Base-by-base conservation (phyloP, 2,329 filamentous ascomycete species). In the Pseudogymnoascus sp. region DNA sequence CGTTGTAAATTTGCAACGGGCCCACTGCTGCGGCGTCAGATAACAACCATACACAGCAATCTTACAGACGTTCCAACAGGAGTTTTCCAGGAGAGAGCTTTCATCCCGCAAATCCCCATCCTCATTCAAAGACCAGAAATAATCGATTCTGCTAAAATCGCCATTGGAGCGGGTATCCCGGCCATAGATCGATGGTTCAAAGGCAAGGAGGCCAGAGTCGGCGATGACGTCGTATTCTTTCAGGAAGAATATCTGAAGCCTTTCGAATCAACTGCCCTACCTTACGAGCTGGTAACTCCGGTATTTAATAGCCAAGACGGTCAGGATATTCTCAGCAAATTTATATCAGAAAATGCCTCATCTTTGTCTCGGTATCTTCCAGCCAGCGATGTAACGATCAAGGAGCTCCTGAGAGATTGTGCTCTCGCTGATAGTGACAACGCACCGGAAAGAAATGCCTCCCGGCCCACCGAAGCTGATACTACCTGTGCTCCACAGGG, bases 141-240 rank as follows among this genome's bases (percentile, higher is more conserved):
- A 16, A 11, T 25, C 3, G 36, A 28, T 16, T 14, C 16, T 28
- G 14, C 28, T 5, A 7, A 62, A n/a, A 4, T 42, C 52, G 71
- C 73, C 33, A 69, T 71, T 5, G 69, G 71, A 2, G 81, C 81
- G 58, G 65, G 66, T 25, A 69, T 87, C 0, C 83, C 84, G 0
- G 85, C 85, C 1, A 73, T 79, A 19, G 69, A 69, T 3, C 83
- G 81, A 66, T 90, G 88, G 88, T 90, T 90, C 68, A 33, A 30
- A 4, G 63, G 63, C 25, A 62, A 64, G 8, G 14, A 58, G 3
- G 1, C 14, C 5, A 22, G 36, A n/a, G 9, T 6, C 14, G 6
- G 28, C 41, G 23, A 36, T 16, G 22, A 42, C 52, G 52, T 58
- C 5, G 23, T 19, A 39, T 22, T 30, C 45, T 19, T 67, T 0